These are phyloP conservation scores for Solanum gracilifrons DNA, from an alignment of 257 asterid species.

Conservation along the genomic window DNA sequence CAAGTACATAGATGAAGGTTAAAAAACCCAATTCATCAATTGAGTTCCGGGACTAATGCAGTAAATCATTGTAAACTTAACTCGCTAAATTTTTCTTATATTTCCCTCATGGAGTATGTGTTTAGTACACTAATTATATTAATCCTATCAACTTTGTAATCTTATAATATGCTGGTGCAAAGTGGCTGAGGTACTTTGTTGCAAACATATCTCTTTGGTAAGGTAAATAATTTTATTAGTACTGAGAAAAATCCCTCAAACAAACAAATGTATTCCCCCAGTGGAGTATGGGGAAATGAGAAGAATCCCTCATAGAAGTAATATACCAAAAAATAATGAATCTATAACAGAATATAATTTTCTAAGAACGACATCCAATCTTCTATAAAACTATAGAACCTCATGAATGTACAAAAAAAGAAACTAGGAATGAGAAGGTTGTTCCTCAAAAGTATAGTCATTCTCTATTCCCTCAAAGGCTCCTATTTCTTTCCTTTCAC, in stretches of 20 bases:
- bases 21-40: neutral
- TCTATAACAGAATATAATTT: neutral
- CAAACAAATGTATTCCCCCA: neutral
- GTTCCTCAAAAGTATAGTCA: neutral
- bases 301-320: neutral
- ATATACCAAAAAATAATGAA: neutral
- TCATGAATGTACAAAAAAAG: neutral
- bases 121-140: neutral
- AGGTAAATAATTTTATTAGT: neutral
- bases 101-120: neutral
- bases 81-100: neutral
- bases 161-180: neutral
- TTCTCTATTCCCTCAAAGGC: neutral
- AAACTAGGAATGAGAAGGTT: neutral
- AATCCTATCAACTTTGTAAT: neutral
- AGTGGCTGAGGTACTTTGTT: neutral
- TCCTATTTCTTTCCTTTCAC: neutral
- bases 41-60: neutral
- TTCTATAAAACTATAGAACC: neutral
- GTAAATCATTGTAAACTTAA: neutral
- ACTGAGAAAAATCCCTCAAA: neutral
- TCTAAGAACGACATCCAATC: neutral
- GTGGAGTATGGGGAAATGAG: neutral
- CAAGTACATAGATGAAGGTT: neutral
- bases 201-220: neutral